Evolutionary conservation across 2,329 filamentous ascomycete genomes (phyloP).

Genomic region (Polychaeton citri): DNA sequence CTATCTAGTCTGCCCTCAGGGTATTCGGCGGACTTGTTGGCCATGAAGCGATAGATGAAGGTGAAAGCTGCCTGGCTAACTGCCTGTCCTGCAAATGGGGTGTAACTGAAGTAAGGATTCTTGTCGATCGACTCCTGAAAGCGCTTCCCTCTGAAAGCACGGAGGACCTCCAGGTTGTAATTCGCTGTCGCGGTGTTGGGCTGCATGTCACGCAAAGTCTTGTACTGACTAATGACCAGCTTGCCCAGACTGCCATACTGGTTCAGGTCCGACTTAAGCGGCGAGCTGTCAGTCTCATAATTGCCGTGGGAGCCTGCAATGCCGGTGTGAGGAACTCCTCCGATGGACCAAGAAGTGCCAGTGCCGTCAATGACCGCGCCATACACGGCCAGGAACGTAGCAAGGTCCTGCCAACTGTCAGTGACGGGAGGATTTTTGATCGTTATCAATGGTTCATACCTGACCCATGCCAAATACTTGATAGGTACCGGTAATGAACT

Average conservation of each 20-base stretch:
- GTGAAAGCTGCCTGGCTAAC: slow-evolving; percentile 14
- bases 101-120: slow-evolving; percentile 9
- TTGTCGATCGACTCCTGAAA: slow-evolving; percentile 4
- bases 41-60: slow-evolving; percentile 21
- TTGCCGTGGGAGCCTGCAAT: slow-evolving; percentile 1
- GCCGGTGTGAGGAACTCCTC: slow-evolving; percentile 3
- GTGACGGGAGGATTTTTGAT: too few relatives aligned
- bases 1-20: slow-evolving; percentile 19
- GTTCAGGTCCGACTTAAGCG: slow-evolving; percentile 13
- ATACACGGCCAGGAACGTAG: slow-evolving; percentile 13
- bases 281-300: slow-evolving; percentile 15
- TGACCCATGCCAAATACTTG: slow-evolving; percentile 16
- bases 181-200: slow-evolving; percentile 2
- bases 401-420: slow-evolving; percentile 13
- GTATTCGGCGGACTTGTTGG: slow-evolving; percentile 20
- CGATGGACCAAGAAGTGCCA: slow-evolving; percentile 10
- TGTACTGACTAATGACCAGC: slow-evolving; percentile 10
- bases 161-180: slow-evolving; percentile 10
- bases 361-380: slow-evolving; percentile 14
- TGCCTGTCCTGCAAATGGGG: slow-evolving; percentile 7
- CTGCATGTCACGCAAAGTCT: slow-evolving; percentile 7
- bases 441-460: too few relatives aligned
- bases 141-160: slow-evolving; percentile 5
- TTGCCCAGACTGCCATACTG: slow-evolving; percentile 10
- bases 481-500: slow-evolving; percentile 8